Conservation (phyloP, 306 rosid species). For the Casuarina equisetifolia region DNA sequence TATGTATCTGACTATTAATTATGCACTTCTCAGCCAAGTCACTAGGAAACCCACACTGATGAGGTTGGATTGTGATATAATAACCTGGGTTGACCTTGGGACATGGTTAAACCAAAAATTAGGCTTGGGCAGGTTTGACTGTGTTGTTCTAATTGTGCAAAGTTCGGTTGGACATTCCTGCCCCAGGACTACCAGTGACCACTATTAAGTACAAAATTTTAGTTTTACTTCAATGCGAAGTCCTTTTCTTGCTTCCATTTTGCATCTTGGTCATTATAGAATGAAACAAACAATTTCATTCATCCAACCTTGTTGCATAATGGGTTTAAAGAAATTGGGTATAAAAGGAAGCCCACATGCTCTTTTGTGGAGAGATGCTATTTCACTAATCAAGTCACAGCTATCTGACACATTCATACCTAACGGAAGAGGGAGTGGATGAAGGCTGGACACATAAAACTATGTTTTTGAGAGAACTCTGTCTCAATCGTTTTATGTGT, state of each 20-base stretch:
- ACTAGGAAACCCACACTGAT: not conserved
- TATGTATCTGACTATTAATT: not conserved
- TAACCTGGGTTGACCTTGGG: not conserved
- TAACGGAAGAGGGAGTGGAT: not conserved
- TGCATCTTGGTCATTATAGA: not conserved
- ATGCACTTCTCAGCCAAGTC: not conserved
- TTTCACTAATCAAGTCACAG: no score
- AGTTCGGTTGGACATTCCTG: not conserved
- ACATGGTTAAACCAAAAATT: slow-evolving; percentile 1
- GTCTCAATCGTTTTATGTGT: not conserved
- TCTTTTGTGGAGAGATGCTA: no score
- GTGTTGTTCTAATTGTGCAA: not conserved
- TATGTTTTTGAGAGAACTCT: not conserved
- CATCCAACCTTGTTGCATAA: not conserved
- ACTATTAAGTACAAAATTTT: not conserved
- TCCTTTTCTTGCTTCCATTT: not conserved
- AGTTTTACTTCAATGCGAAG: not conserved
- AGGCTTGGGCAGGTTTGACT: not conserved
- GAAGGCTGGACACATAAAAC: not conserved
- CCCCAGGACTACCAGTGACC: not conserved
- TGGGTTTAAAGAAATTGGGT: not conserved
- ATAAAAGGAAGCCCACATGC: not conserved
- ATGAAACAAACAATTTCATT: not conserved
- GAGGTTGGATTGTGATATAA: not conserved
- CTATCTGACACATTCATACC: no score